Percentiles rank a stretch among this genome's conserved stretches.
These are phyloP conservation scores for Eremothecium gossypii DNA, from an alignment of 1,139 yeast genomes.

Conservation along the genomic window DNA sequence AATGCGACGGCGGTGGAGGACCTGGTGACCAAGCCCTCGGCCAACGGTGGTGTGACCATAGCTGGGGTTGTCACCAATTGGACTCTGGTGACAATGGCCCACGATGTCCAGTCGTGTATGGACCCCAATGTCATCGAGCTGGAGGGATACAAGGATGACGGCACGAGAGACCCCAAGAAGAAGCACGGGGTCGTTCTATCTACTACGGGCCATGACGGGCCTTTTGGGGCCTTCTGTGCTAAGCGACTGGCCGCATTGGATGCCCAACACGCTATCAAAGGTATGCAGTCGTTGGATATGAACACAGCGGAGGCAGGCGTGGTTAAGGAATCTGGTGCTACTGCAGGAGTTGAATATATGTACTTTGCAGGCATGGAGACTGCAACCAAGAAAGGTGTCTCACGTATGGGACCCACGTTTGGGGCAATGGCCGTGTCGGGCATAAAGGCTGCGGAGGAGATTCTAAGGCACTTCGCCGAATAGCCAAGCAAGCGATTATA, in stretches of 20 bases:
- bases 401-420: slow-evolving; percentile 81
- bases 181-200: slow-evolving; percentile 63
- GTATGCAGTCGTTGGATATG: slow-evolving; percentile 77
- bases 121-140: slow-evolving; percentile 65
- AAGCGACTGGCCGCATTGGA: slow-evolving; percentile 41
- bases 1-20: slow-evolving; percentile 80
- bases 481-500: no score
- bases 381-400: slow-evolving; percentile 66
- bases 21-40: slow-evolving; percentile 54
- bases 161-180: slow-evolving; percentile 23
- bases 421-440: slow-evolving; percentile 78
- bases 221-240: slow-evolving; percentile 76
- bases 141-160: slow-evolving; percentile 28
- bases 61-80: slow-evolving; percentile 81
- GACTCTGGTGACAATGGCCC: slow-evolving; percentile 71
- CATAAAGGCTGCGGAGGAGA: slow-evolving; percentile 61
- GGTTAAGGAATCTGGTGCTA: slow-evolving; percentile 50
- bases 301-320: slow-evolving; percentile 69
- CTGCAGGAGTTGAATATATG: slow-evolving; percentile 62
- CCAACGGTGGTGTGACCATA: slow-evolving; percentile 48
- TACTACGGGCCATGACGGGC: slow-evolving; percentile 77
- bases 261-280: slow-evolving; percentile 44
- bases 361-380: slow-evolving; percentile 78
- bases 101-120: slow-evolving; percentile 73
- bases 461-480: slow-evolving; percentile 27